Evolutionary conservation across 2,329 filamentous ascomycete genomes (phyloP).

Genomic region (Alternaria postmessia): DNA sequence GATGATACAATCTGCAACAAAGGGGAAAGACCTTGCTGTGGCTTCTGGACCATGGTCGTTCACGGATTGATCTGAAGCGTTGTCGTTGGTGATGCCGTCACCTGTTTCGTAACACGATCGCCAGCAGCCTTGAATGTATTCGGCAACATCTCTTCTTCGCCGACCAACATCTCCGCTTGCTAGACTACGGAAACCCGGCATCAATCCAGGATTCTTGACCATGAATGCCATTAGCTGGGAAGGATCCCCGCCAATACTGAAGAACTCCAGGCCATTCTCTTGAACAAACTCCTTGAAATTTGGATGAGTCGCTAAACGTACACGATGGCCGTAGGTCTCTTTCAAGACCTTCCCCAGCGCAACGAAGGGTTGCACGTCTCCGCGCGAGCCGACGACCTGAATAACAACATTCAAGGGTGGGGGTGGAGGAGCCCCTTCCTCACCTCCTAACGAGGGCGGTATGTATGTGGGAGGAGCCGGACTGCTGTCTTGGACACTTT

Average conservation of each 20-base stretch:
- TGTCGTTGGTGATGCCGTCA: slow-evolving; percentile 27
- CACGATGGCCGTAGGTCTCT: slow-evolving; percentile 35
- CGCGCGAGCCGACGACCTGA: slow-evolving; percentile 62
- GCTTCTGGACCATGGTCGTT: neutral
- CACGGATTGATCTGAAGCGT: neutral
- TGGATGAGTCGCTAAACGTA: slow-evolving; percentile 40
- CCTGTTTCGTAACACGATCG: slow-evolving; percentile 45
- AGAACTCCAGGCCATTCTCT: slow-evolving; percentile 46
- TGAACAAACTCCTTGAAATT: slow-evolving; percentile 25
- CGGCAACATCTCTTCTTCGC: slow-evolving; percentile 33
- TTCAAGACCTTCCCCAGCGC: slow-evolving; percentile 62
- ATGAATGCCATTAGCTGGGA: slow-evolving; percentile 59
- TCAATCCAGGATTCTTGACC: slow-evolving; percentile 57
- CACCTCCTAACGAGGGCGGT: slow-evolving; percentile 16
- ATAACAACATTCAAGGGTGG: slow-evolving; percentile 61
- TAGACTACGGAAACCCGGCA: slow-evolving; percentile 35
- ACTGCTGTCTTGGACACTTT: slow-evolving; percentile 18
- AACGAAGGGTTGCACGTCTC: slow-evolving; percentile 68
- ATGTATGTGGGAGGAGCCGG: slow-evolving; percentile 5
- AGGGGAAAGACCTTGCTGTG: slow-evolving; percentile 59
- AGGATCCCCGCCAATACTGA: slow-evolving; percentile 43
- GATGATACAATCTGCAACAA: slow-evolving; percentile 81
- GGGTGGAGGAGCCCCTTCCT: slow-evolving; percentile 7
- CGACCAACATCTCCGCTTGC: slow-evolving; percentile 41
- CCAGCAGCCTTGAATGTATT: slow-evolving; percentile 42